Evolutionary conservation across 768 basidiomycete genomes (phyloP), one percentile per base, ranked within the genome.

Genomic region (Boletus reticulatus): DNA sequence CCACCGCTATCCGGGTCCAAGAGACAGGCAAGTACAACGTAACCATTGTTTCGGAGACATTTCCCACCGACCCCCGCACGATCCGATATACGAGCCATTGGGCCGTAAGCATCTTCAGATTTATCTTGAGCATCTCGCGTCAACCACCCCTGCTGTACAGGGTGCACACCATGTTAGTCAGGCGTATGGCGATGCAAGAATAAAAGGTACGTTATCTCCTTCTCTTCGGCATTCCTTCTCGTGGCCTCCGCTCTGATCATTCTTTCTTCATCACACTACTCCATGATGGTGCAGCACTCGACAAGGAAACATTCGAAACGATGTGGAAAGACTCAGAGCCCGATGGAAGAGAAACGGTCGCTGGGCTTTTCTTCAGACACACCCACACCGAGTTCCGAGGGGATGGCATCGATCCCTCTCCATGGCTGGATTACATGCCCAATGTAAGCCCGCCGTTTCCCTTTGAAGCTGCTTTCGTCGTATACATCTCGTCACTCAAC

Each of bases 81-180:
- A 84, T 87, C 65, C 78, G 78, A 50, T 93, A 89, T 62, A 89
- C 92, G 3, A 89, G 88, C 67, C 81, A 81, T 34, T 92, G 91
- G 91, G 91, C 91, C 37, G 91, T 89, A 59, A 59, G 85, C 75
- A 20, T 14, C 24, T 13, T 24, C 19, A 20, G 17, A 39, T 17
- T 31, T 6, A 29, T 47, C 24, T 20, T 19, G 12, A 44, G 50
- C 52, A 20, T 47, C 14, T 29, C 31, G 22, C 42, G 42, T 27
- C 31, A 29, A 46, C 36, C 22, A 14, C 24, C 31, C 43, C 52
- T 38, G 6, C 1, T 46, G n/a, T 48, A 32, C 47, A 93, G 91
- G 91, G 90, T 36, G 92, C 88, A 10, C 88, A 92, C 58, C 87
- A 91, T 76, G 83, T 92, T 44, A 84, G 81, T 44, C 78, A 78